phyloP scores from a whole-genome alignment of 768 basidiomycete genomes.

The Ephemerocybe angulata region DNA sequence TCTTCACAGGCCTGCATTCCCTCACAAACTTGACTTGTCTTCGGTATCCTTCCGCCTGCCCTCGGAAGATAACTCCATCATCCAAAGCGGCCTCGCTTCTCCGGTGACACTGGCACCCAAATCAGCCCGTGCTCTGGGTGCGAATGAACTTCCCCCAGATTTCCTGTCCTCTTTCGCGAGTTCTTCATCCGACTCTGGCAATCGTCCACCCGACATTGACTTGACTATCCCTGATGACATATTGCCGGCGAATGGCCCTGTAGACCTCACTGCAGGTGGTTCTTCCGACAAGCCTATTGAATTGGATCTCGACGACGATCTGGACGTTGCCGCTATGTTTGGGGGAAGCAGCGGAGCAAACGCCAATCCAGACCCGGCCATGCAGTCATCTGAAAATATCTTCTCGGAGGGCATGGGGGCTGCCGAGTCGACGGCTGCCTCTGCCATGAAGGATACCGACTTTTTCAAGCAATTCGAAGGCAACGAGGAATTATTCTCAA shows the following conservation, averaged over 20 bases:
- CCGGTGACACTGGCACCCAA: conserved; percentile 82
- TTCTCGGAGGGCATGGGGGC: conserved; percentile 43
- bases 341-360: no score
- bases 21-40: conserved; percentile 81
- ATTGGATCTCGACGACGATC: conserved; percentile 72
- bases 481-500: conserved; percentile 14
- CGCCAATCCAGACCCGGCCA: conserved; percentile 27
- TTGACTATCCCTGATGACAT: conserved; percentile 43
- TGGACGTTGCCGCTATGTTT: conserved; percentile 53
- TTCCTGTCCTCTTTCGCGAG: conserved; percentile 61
- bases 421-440: conserved; percentile 1
- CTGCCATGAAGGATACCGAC: conserved; percentile 8
- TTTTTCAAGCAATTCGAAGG: conserved; percentile 31
- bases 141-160: conserved; percentile 56
- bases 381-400: conserved; percentile 38
- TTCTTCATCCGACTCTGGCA: conserved; percentile 31
- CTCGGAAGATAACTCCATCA: conserved; percentile 60
- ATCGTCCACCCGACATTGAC: conserved; percentile 51
- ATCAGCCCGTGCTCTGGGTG: conserved; percentile 60
- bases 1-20: conserved; percentile 65
- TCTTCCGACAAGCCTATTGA: conserved; percentile 82
- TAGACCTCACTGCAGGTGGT: conserved; percentile 45
- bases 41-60: conserved; percentile 59
- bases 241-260: conserved; percentile 9
- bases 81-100: conserved; percentile 61